Evolutionary conservation across 225 moss, liverwort and hornwort genomes (phyloP), one percentile per base, ranked within the genome.

Genomic region (Thuidium tamariscinum): DNA sequence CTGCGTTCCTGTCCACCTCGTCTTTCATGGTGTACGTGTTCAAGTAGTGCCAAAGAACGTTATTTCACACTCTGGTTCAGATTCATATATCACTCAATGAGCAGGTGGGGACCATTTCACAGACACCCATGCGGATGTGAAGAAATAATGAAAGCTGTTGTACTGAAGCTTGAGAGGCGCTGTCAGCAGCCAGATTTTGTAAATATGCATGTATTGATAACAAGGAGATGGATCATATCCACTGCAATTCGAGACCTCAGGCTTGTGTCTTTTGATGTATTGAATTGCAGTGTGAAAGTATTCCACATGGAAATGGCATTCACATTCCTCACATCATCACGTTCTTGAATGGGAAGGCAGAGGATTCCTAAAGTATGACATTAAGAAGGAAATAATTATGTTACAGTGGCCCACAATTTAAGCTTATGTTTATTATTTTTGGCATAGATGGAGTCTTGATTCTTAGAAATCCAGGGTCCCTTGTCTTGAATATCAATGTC

Each of bases 91-190:
- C 69, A 54, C 84, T 87, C 17, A 41, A 71, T 77, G 75, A 88
- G 77, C 46, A 69, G 52, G 68, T 82, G 82, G 80, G 74, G 59
- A 66, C 71, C 63, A 83, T 81, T 81, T 74, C 72, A 55, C 37
- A 74, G 74, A 59, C 52, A 21, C 46, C 77, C 81, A 41, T 62
- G 72, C 44, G 25, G 62, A 25, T 77, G 77, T 46, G 20, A 60
- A 59, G 82, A 71, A 89, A 87, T 88, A 83, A 64, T 46, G 85
- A 39, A 90, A 79, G 34, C 42, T 88, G 61, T 69, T 76, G 68
- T 55, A 74, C 11, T 30, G 72, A 54, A 66, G 52, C 75, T 56
- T 80, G 61, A 80, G 80, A 68, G 42, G 74, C 74, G 37, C 70
- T 86, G 27, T 62, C 54, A 75, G 48, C 51, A 66, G 84, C 54